Evolutionary conservation across 805 yeast species (phyloP).

Genomic region (Yarrowia porcina): DNA sequence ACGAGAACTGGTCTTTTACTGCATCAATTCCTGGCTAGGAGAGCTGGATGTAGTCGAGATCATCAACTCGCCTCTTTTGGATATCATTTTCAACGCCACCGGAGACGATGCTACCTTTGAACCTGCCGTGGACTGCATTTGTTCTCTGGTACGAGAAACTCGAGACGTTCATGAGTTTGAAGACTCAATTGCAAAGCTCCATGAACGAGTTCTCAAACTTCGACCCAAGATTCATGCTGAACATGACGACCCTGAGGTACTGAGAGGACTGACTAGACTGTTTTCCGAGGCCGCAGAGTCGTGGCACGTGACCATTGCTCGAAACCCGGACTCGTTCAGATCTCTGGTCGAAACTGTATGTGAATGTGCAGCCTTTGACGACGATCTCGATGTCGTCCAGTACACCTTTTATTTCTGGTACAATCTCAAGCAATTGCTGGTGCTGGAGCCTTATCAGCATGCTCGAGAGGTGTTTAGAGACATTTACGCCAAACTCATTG

Average conservation of each 20-base stretch:
- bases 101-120: slow-evolving; percentile 66
- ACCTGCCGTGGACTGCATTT: slow-evolving; percentile 80
- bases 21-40: slow-evolving; percentile 85
- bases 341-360: slow-evolving; percentile 71
- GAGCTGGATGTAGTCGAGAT: slow-evolving; percentile 76
- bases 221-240: slow-evolving; percentile 43
- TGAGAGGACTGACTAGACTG: slow-evolving; percentile 68
- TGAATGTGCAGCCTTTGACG: slow-evolving; percentile 66
- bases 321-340: slow-evolving; percentile 62
- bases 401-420: slow-evolving; percentile 94
- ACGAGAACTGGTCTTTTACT: slow-evolving; percentile 55
- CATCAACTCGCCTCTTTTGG: slow-evolving; percentile 61
- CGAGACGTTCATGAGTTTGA: slow-evolving; percentile 54
- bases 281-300: slow-evolving; percentile 92
- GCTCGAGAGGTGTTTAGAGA: slow-evolving; percentile 52
- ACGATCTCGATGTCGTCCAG: slow-evolving; percentile 83
- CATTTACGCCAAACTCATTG: slow-evolving; percentile 56
- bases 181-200: slow-evolving; percentile 62
- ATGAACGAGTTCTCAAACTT: slow-evolving; percentile 62
- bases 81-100: slow-evolving; percentile 63
- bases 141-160: slow-evolving; percentile 77
- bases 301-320: slow-evolving; percentile 86
- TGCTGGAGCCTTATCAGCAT: slow-evolving; percentile 53
- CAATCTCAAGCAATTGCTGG: slow-evolving; percentile 66
- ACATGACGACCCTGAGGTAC: slow-evolving; percentile 56